phyloP scores from a whole-genome alignment of 2,329 filamentous ascomycete species.

The Zopfia rhizophila region DNA sequence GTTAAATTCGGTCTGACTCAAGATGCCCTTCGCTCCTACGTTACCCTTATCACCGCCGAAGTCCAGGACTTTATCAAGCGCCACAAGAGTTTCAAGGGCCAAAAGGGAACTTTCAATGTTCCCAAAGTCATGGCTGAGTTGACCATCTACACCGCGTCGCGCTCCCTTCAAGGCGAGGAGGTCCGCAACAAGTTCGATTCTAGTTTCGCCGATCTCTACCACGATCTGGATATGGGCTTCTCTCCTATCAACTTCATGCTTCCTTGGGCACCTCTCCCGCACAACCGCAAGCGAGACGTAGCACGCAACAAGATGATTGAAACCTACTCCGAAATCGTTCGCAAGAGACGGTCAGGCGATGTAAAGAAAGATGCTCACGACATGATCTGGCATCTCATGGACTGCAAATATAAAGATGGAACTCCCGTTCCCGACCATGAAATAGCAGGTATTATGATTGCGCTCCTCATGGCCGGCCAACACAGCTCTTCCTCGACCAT shows the following conservation, averaged over 20 bases:
- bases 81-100: conserved; percentile 72
- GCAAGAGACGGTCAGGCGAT: conserved; percentile 70
- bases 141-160: conserved; percentile 89
- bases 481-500: conserved; percentile 87
- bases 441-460: conserved; percentile 94
- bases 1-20: conserved; percentile 84
- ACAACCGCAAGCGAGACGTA: conserved; percentile 82
- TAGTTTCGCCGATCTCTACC: conserved; percentile 82
- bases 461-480: conserved; percentile 89
- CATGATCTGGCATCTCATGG: conserved; percentile 93
- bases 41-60: conserved; percentile 80
- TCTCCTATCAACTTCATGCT: conserved; percentile 90
- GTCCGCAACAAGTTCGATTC: conserved; percentile 84
- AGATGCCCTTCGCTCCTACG: conserved; percentile 79
- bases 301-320: conserved; percentile 84
- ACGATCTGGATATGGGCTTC: conserved; percentile 91
- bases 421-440: conserved; percentile 81
- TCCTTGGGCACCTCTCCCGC: conserved; percentile 88
- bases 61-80: conserved; percentile 77
- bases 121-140: conserved; percentile 82
- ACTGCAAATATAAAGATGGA: conserved; percentile 85
- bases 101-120: conserved; percentile 76
- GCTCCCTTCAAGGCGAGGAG: conserved; percentile 84
- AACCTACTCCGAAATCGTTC: conserved; percentile 84
- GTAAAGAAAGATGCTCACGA: conserved; percentile 66